Evolutionary conservation across 148 eudicot species (phyloP).

Genomic region (Camellia sinensis): DNA sequence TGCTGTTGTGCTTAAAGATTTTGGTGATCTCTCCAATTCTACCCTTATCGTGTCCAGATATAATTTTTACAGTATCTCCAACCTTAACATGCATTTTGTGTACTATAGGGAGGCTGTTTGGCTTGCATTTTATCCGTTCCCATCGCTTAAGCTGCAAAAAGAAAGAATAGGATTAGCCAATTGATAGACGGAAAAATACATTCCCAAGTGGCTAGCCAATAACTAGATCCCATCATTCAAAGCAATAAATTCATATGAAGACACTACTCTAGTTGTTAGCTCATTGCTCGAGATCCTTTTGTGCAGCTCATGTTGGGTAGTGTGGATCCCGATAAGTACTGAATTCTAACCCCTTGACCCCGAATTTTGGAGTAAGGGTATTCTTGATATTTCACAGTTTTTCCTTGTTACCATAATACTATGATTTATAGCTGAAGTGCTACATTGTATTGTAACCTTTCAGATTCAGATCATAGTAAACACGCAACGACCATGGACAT

Average conservation of each 20-base stretch:
- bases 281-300: neutral
- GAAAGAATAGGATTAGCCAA: neutral
- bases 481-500: no score
- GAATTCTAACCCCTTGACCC: no score
- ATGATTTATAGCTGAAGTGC: no score
- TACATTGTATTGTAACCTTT: no score
- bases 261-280: neutral
- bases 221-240: neutral
- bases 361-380: no score
- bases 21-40: conserved; percentile 73
- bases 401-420: no score
- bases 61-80: conserved; percentile 93
- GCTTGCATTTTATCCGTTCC: conserved; percentile 93
- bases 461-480: no score
- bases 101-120: conserved; percentile 82
- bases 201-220: neutral
- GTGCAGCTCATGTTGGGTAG: neutral
- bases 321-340: no score
- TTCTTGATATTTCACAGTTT: no score
- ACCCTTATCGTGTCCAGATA: conserved; percentile 86
- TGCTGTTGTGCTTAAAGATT: conserved; percentile 79
- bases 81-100: conserved; percentile 93
- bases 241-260: neutral
- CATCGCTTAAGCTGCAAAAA: conserved; percentile 75
- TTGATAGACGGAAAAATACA: neutral